Evolutionary conservation across 768 basidiomycete genomes (phyloP).

Genomic region (Mycena leptocephala): DNA sequence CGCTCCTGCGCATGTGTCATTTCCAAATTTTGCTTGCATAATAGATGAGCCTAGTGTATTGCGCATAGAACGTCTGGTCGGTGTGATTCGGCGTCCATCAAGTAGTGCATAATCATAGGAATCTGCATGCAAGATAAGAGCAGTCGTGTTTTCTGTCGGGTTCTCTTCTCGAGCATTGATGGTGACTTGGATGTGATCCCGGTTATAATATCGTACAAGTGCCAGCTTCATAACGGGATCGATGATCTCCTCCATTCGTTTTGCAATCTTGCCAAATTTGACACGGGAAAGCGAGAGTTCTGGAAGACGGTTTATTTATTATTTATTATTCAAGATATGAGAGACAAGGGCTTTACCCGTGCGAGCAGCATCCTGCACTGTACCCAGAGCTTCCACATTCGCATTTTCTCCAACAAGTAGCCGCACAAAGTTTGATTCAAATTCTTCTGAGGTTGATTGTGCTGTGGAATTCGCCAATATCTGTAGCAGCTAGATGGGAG

Average conservation of each 20-base stretch:
- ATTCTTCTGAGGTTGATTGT: background rate
- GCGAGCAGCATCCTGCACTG: constrained; percentile 29
- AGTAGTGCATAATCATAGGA: constrained; percentile 30
- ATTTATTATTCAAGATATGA: too few species aligned
- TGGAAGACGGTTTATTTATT: background rate
- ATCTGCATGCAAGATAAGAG: background rate
- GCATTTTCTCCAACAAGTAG: background rate
- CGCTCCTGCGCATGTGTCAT: constrained; percentile 30
- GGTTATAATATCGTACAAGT: constrained; percentile 16
- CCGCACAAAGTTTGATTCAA: constrained; percentile 8
- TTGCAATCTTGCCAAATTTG: background rate
- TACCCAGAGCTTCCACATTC: constrained; percentile 26
- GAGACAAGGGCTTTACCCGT: too few species aligned
- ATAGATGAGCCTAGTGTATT: constrained; percentile 31
- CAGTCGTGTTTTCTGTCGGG: background rate
- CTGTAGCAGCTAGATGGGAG: background rate
- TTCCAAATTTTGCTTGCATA: constrained; percentile 12
- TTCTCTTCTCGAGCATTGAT: background rate
- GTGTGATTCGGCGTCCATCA: constrained; percentile 37
- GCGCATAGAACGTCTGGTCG: background rate
- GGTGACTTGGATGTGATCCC: background rate
- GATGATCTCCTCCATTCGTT: background rate
- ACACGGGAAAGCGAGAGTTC: background rate
- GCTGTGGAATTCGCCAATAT: background rate
- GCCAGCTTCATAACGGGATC: background rate